Evolutionary conservation across 2,329 filamentous ascomycete species (phyloP).

Genomic region (Arthrinium phaeospermum): DNA sequence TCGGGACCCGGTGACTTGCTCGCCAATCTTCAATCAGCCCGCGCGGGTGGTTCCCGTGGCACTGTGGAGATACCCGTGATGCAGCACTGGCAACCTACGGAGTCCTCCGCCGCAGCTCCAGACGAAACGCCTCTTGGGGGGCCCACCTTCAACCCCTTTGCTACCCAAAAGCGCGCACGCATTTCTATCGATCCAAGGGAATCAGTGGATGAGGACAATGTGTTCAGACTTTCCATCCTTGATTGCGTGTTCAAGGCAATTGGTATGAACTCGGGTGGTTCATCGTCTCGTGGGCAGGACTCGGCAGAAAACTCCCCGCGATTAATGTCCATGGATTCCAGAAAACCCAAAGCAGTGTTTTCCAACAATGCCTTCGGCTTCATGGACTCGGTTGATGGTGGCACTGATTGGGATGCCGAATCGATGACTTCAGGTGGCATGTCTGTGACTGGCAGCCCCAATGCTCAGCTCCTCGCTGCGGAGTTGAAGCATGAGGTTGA

Average conservation of each 20-base stretch:
- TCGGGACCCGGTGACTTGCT: slow-evolving; percentile 79
- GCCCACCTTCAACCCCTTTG: slow-evolving; percentile 61
- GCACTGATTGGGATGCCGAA: slow-evolving; percentile 82
- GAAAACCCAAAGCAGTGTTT: slow-evolving; percentile 79
- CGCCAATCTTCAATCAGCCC: slow-evolving; percentile 75
- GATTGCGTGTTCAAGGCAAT: slow-evolving; percentile 97
- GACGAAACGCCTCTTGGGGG: slow-evolving; percentile 54
- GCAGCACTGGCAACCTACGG: slow-evolving; percentile 36
- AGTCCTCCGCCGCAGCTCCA: slow-evolving; percentile 40
- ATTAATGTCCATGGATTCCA: slow-evolving; percentile 82
- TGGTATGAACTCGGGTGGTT: slow-evolving; percentile 74
- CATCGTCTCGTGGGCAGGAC: slow-evolving; percentile 67
- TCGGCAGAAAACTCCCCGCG: slow-evolving; percentile 87
- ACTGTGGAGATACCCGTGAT: slow-evolving; percentile 35
- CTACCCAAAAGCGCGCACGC: slow-evolving; percentile 55
- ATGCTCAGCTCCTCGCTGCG: slow-evolving; percentile 69
- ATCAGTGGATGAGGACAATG: slow-evolving; percentile 82
- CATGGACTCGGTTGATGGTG: slow-evolving; percentile 82
- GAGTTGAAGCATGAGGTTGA: slow-evolving; percentile 93
- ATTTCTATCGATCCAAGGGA: slow-evolving; percentile 73
- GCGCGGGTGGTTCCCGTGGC: slow-evolving; percentile 58
- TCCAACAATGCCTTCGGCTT: slow-evolving; percentile 86
- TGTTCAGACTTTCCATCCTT: slow-evolving; percentile 88
- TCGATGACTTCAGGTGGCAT: slow-evolving; percentile 77
- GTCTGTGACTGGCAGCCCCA: slow-evolving; percentile 65